Percentiles rank a stretch among this genome's conserved stretches.
phyloP scores from a whole-genome alignment of 495 filamentous ascomycete genomes.

The Cercophora sp. region DNA sequence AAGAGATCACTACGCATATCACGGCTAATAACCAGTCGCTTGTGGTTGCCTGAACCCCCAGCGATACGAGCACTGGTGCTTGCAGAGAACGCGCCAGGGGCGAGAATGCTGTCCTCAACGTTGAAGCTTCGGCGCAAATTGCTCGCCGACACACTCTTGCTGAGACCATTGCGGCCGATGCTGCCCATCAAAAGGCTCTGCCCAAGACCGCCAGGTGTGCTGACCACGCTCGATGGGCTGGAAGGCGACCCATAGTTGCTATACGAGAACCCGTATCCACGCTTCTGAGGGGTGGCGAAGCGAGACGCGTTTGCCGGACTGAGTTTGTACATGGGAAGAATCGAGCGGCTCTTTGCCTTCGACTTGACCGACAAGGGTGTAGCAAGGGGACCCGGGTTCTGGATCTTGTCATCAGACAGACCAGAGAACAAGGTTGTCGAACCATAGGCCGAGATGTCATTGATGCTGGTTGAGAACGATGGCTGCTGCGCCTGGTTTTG shows the following conservation, averaged over 20 bases:
- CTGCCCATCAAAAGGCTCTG: conserved; percentile 65
- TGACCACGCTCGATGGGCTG: conserved; percentile 61
- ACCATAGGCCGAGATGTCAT: conserved; percentile 76
- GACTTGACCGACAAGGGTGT: conserved; percentile 71
- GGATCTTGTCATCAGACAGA: conserved; percentile 56
- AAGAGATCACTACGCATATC: conserved; percentile 78
- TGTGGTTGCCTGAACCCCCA: conserved; percentile 64
- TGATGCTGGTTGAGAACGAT: conserved; percentile 72
- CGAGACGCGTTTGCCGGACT: conserved; percentile 74
- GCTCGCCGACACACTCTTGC: conserved; percentile 61
- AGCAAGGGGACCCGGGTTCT: conserved; percentile 76
- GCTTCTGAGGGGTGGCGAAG: conserved; percentile 75
- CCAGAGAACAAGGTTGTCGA: conserved; percentile 73
- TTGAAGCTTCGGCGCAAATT: conserved; percentile 58
- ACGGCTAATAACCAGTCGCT: conserved; percentile 86
- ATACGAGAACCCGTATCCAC: conserved; percentile 83
- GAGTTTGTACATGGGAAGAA: conserved; percentile 83
- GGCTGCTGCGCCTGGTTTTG: conserved; percentile 47
- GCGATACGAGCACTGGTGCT: conserved; percentile 55
- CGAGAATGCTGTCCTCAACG: conserved; percentile 72
- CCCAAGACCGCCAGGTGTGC: conserved; percentile 63
- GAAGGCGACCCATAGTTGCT: conserved; percentile 81
- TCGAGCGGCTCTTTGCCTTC: conserved; percentile 69
- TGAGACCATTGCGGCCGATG: conserved; percentile 45
- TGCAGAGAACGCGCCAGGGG: conserved; percentile 79